Evolutionary conservation across 441 rosid genomes (phyloP), one percentile per base, ranked within the genome.

Genomic region (Mallotus japonicus): DNA sequence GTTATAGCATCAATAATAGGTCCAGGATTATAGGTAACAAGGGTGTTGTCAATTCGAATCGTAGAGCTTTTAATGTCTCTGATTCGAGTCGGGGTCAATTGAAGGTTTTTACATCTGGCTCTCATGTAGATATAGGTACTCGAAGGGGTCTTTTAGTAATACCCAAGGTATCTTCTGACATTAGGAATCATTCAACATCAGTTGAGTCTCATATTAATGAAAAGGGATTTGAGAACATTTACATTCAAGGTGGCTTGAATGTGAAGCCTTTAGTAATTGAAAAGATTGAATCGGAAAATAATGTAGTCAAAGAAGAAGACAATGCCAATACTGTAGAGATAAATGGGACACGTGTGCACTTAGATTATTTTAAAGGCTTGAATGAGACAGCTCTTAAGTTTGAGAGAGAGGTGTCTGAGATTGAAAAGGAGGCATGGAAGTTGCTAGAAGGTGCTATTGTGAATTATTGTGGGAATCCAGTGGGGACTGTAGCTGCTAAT

Each of bases 401-500:
- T 40, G 84, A 87, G 88, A 85, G 85, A 54, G 91, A 83, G 63
- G 75, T 50, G 61, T 83, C 89, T 3, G 87, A 85, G 78, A 67
- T 76, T 75, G 96, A 91, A 80, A 84, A 86, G 78, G 95, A 90
- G 68, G 96, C 96, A 0, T 92, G 97, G 98, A 86, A 81, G 79
- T 82, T 92, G 83, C 92, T 93, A 69, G 81, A 85, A 54, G 85
- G 58, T 53, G 78, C 96, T 0, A 78, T 89, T 63, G 97, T 94
- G 69, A 84, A 56, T 75, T 94, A 92, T 49, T 94, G 92, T 24
- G 92, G 93, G n/a, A 85, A 78, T 60, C 96, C 95, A 0, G 92
- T 94, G 67, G 99, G 96, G 78, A 94, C 97, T 0, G 79, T 92
- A 32, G 97, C 99, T 0, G 99, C 97, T 28, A 86, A 80, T 77